Evolutionary conservation across 2,329 filamentous ascomycete genomes (phyloP).

Genomic region (Colletotrichum lupini): DNA sequence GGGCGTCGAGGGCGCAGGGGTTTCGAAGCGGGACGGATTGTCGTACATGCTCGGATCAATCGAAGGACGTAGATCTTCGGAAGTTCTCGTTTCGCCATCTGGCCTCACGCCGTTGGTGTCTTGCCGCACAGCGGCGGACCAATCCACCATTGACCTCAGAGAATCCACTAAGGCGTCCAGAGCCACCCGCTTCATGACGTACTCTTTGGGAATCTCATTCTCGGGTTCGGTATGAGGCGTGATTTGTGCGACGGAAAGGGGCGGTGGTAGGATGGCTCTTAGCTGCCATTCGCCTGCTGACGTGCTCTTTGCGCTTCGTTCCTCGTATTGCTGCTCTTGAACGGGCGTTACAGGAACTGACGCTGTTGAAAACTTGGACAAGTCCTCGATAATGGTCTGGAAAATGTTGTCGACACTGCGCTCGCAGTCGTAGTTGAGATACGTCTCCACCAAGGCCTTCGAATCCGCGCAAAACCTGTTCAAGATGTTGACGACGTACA

Average conservation of each 20-base stretch:
- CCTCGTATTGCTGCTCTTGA: conserved; percentile 89
- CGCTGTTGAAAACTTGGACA: conserved; percentile 86
- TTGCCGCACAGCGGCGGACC: conserved; percentile 76
- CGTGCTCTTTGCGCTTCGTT: conserved; percentile 73
- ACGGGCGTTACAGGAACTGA: conserved; percentile 79
- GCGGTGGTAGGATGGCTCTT: conserved; percentile 85
- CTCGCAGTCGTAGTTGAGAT: conserved; percentile 98
- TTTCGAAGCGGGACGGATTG: conserved; percentile 71
- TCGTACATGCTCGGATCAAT: conserved; percentile 77
- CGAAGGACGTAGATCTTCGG: conserved; percentile 60
- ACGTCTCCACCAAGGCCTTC: conserved; percentile 90
- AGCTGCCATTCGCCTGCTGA: conserved; percentile 84
- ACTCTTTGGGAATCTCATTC: conserved; percentile 84
- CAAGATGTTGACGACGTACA: conserved; percentile 88
- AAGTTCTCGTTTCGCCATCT: conserved; percentile 50
- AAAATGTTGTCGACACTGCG: conserved; percentile 97
- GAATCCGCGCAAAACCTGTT: conserved; percentile 88
- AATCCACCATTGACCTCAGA: conserved; percentile 89
- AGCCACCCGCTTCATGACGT: conserved; percentile 89
- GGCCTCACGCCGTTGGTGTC: conserved; percentile 60
- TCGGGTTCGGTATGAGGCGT: conserved; percentile 69
- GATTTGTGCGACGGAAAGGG: conserved; percentile 84
- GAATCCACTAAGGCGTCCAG: conserved; percentile 91
- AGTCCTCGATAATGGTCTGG: conserved; percentile 91
- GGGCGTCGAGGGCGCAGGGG: conserved; percentile 73